phyloP scores from a whole-genome alignment of 192 early-diverging fungal genomes.

The Dissophora globulifera region DNA sequence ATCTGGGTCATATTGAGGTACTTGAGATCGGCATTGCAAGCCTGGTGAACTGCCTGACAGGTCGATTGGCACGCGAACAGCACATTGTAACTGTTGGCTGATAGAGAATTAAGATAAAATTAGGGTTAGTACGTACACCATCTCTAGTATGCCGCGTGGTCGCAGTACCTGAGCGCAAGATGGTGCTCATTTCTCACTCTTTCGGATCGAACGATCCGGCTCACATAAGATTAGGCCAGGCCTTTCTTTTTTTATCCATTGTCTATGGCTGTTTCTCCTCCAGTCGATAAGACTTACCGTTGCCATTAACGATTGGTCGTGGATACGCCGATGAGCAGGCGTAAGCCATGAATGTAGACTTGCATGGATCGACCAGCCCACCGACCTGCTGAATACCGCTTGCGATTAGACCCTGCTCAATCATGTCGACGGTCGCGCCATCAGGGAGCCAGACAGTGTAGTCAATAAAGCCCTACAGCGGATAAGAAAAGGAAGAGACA shows the following conservation, averaged over 20 bases:
- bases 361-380: slow-evolving; percentile 27
- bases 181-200: too few relatives aligned
- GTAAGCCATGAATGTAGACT: slow-evolving; percentile 30
- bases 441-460: slow-evolving; percentile 45
- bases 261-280: too few relatives aligned
- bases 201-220: too few relatives aligned
- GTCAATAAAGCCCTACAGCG: slow-evolving; percentile 36
- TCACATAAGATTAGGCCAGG: too few relatives aligned
- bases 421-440: background rate
- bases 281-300: slow-evolving; percentile 14
- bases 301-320: slow-evolving; percentile 29
- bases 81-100: slow-evolving; percentile 41
- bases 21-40: slow-evolving; percentile 28
- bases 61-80: slow-evolving; percentile 52
- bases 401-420: slow-evolving; percentile 14
- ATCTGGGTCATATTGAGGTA: slow-evolving; percentile 18
- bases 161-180: too few relatives aligned
- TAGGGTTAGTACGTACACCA: too few relatives aligned
- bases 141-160: too few relatives aligned
- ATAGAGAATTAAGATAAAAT: background rate
- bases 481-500: background rate
- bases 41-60: slow-evolving; percentile 23
- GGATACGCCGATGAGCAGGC: slow-evolving; percentile 41
- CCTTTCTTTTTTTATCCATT: too few relatives aligned
- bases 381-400: slow-evolving; percentile 3